Evolutionary conservation across 2,329 filamentous ascomycete species (phyloP).

Genomic region (Xylaria sp.): DNA sequence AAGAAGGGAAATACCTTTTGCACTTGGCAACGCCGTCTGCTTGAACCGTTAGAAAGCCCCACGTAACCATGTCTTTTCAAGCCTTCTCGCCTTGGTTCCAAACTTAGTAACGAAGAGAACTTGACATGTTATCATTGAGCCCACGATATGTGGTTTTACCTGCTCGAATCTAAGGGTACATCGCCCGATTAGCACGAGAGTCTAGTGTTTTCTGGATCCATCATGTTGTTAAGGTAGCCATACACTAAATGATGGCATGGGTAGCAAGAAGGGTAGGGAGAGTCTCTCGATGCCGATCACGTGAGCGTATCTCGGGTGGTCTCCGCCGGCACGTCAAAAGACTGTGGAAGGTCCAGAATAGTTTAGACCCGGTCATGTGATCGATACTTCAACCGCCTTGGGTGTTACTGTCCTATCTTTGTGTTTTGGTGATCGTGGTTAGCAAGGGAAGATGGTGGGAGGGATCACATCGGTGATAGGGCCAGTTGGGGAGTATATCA

Average conservation of each 20-base stretch:
- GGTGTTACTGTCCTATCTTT: slow-evolving; percentile 12
- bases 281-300: slow-evolving; percentile 30
- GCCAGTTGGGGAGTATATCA: slow-evolving; percentile 6
- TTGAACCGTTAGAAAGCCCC: background rate
- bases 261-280: slow-evolving; percentile 3
- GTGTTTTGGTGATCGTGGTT: slow-evolving; percentile 7
- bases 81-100: background rate
- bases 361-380: slow-evolving; percentile 34
- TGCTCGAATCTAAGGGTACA: background rate
- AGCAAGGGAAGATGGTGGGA: slow-evolving; percentile 4
- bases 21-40: background rate
- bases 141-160: background rate
- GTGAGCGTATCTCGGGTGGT: slow-evolving; percentile 36
- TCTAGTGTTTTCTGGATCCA: background rate
- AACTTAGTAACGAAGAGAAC: background rate
- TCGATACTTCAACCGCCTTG: slow-evolving; percentile 17
- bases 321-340: slow-evolving; percentile 6
- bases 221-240: background rate
- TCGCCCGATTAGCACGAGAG: background rate
- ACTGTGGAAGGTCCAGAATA: background rate
- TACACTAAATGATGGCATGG: background rate
- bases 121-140: background rate
- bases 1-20: too few species aligned
- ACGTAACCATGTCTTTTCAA: background rate
- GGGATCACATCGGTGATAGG: slow-evolving; percentile 10